Evolutionary conservation across 305 asterid genomes (phyloP).

Genomic region (Euphrasia arctica): DNA sequence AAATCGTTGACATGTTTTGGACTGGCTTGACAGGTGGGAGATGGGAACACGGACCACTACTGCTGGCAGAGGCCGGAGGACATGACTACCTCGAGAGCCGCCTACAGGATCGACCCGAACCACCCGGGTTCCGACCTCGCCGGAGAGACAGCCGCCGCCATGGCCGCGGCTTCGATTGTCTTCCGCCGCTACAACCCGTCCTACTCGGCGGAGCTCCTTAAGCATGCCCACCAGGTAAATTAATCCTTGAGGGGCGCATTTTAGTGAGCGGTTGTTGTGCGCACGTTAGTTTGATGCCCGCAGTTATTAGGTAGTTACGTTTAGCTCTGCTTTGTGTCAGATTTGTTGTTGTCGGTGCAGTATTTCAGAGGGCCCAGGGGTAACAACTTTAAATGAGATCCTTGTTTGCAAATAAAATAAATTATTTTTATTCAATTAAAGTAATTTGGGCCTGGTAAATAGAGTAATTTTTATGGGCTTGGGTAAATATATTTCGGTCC

Average conservation of each 20-base stretch:
- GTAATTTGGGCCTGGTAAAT: too few relatives aligned
- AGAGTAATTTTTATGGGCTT: conserved; percentile 14
- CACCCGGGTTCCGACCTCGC: conserved; percentile 98
- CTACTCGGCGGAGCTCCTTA: conserved; percentile 71
- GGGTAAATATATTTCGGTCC: conserved; percentile 45
- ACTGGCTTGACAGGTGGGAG: conserved; percentile 68
- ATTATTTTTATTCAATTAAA: not conserved
- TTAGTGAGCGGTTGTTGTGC: conserved; percentile 48
- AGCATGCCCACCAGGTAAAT: conserved; percentile 77
- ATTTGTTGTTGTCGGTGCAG: conserved; percentile 61
- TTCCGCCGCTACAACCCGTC: conserved; percentile 74
- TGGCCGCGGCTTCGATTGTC: conserved; percentile 96
- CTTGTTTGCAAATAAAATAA: not conserved
- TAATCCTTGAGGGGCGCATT: conserved; percentile 32
- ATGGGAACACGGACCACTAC: conserved; percentile 94
- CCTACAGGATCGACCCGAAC: conserved; percentile 76
- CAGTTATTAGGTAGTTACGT: conserved; percentile 64
- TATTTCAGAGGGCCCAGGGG: conserved; percentile 22
- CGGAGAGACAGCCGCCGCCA: conserved; percentile 97
- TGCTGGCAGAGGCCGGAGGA: conserved; percentile 99
- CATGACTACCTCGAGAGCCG: conserved; percentile 91
- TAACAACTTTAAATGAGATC: conserved; percentile 21
- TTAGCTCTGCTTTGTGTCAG: conserved; percentile 50
- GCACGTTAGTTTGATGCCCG: conserved; percentile 49
- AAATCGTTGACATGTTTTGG: not conserved